A percentile compares a stretch with the other conserved stretches of the same genome.
phyloP scores from a whole-genome alignment of 1,284 basidiomycete genomes.

The Ustilago lituana region DNA sequence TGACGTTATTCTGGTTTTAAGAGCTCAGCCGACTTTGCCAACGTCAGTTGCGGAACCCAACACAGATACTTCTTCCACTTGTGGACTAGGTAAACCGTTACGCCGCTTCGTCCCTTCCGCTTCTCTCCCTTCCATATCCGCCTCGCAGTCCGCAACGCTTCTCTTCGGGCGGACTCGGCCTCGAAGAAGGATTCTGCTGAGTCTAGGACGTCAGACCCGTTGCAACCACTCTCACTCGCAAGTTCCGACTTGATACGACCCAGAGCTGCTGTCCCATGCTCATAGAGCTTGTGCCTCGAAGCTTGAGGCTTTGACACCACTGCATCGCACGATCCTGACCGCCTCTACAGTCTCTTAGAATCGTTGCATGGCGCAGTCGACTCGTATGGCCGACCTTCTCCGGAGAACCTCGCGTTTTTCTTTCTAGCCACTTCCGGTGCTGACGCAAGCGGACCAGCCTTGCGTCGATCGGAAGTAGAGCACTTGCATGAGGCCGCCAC shows the following conservation, averaged over 20 bases:
- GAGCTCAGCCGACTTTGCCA: slow-evolving; percentile 15
- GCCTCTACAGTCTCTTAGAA: neutral
- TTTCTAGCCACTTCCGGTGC: slow-evolving; percentile 8
- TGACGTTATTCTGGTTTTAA: slow-evolving; percentile 34
- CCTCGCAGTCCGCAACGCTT: no score
- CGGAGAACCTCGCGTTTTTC: neutral
- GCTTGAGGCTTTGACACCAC: neutral
- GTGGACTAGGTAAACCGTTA: neutral
- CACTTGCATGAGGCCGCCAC: slow-evolving; percentile 35
- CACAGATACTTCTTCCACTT: neutral
- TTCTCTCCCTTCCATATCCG: no score
- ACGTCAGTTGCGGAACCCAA: neutral
- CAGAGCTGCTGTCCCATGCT: neutral
- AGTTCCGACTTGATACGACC: no score
- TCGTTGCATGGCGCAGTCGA: neutral
- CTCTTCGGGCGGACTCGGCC: neutral
- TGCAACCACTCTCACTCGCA: no score
- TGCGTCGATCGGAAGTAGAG: slow-evolving; percentile 17
- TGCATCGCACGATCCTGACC: no score
- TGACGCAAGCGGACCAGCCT: slow-evolving; percentile 18
- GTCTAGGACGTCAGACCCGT: no score
- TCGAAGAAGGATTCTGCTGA: neutral
- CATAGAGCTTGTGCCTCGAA: neutral
- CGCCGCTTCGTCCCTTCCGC: neutral
- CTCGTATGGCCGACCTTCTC: slow-evolving; percentile 16